Evolutionary conservation across 805 yeast species (phyloP).

Genomic region (Limtongia smithiae): DNA sequence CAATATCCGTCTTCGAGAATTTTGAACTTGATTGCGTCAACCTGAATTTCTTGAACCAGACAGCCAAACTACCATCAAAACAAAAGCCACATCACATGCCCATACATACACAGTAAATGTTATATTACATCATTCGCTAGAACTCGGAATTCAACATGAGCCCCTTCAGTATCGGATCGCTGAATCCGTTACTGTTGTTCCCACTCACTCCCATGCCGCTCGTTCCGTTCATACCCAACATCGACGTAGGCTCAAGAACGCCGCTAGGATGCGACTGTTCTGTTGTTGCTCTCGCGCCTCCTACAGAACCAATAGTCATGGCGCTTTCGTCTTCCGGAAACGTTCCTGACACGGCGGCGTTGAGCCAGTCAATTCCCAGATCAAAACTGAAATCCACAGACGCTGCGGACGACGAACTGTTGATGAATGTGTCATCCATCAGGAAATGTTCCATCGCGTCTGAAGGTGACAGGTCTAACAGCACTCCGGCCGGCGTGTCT

Average conservation of each 20-base stretch:
- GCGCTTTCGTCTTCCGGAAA: not conserved
- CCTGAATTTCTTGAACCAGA: too few relatives aligned
- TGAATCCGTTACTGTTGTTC: not conserved
- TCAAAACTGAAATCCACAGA: slow-evolving; percentile 17
- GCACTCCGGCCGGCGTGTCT: not conserved
- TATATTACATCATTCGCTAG: not conserved
- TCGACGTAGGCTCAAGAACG: slow-evolving; percentile 3
- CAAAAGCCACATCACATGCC: too few relatives aligned
- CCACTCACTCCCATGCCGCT: not conserved
- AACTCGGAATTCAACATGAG: slow-evolving; percentile 26
- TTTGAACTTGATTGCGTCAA: too few relatives aligned
- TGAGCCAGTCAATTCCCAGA: slow-evolving; percentile 21
- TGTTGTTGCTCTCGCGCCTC: not conserved
- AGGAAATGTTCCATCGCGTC: slow-evolving; percentile 28
- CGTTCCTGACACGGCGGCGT: slow-evolving; percentile 6
- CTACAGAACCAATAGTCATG: not conserved
- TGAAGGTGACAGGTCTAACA: slow-evolving; percentile 19
- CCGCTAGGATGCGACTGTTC: not conserved
- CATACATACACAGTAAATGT: too few relatives aligned
- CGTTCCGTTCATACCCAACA: not conserved
- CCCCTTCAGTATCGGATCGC: slow-evolving; percentile 13
- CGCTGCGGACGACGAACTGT: slow-evolving; percentile 1
- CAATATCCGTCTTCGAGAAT: too few relatives aligned
- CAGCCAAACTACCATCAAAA: too few relatives aligned
- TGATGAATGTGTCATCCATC: slow-evolving; percentile 21